Conservation (phyloP, 2,329 filamentous ascomycete species). For the Chrysoporthe puriensis region DNA sequence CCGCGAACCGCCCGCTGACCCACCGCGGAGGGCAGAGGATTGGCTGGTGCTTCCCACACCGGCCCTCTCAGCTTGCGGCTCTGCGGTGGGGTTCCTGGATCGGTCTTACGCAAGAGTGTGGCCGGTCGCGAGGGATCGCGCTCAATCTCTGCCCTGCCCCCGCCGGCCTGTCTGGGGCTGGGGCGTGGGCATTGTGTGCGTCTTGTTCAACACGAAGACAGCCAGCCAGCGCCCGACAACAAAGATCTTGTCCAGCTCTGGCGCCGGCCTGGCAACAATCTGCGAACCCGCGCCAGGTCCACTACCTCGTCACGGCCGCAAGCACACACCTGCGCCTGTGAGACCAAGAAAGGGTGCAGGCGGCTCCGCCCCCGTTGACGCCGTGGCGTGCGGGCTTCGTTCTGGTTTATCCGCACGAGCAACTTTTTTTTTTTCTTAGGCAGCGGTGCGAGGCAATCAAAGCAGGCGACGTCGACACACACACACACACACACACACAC, state of each 20-base stretch:
- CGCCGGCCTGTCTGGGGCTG: no score
- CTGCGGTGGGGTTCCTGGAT: slow-evolving; percentile 21
- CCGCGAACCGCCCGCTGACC: slow-evolving; percentile 22
- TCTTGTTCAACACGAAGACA: no score
- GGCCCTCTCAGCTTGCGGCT: slow-evolving; percentile 28
- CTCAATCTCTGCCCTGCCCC: not conserved
- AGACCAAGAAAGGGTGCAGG: not conserved
- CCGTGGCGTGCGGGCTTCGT: not conserved
- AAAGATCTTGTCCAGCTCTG: not conserved
- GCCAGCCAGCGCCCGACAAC: no score
- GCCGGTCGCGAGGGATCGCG: not conserved
- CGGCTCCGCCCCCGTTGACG: slow-evolving; percentile 1
- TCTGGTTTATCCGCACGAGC: not conserved
- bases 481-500: not conserved
- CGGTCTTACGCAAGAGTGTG: not conserved
- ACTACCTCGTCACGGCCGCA: no score
- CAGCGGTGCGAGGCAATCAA: slow-evolving; percentile 11
- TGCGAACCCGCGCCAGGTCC: no score
- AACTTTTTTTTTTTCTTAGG: not conserved
- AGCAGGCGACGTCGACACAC: slow-evolving; percentile 5
- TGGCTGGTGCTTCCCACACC: slow-evolving; percentile 15
- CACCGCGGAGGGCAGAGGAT: slow-evolving; percentile 3
- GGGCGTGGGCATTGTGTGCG: no score
- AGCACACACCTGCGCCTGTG: not conserved
- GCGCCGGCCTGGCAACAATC: no score